A percentile compares a stretch with the other conserved stretches of the same genome.
These are phyloP conservation scores for Phytophthora ohioensis DNA, from an alignment of 352 stramenopile species.

Conservation along the genomic window DNA sequence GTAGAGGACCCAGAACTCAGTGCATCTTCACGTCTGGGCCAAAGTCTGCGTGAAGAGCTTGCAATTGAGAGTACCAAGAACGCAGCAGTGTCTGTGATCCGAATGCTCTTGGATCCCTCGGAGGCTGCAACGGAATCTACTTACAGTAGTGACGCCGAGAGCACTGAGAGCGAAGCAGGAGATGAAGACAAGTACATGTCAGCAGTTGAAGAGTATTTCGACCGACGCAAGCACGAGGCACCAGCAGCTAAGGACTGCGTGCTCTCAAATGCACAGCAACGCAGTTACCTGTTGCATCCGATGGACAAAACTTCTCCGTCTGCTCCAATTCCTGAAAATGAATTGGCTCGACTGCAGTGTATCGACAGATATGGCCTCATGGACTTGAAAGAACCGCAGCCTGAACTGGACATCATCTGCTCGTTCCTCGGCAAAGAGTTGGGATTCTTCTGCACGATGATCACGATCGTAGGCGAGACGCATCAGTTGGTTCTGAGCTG, in stretches of 20 bases:
- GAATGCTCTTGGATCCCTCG: conserved; percentile 36
- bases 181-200: conserved; percentile 41
- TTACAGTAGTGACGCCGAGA: conserved; percentile 18
- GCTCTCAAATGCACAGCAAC: conserved; percentile 47
- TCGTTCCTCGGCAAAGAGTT: conserved; percentile 58
- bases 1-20: conserved; percentile 34
- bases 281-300: conserved; percentile 50
- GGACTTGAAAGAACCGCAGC: conserved; percentile 46
- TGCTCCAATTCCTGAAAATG: conserved; percentile 52
- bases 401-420: conserved; percentile 70
- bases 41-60: conserved; percentile 35
- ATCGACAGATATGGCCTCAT: conserved; percentile 55
- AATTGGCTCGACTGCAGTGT: conserved; percentile 45
- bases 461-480: conserved; percentile 65
- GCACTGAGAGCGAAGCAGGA: conserved; percentile 2
- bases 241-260: conserved; percentile 40
- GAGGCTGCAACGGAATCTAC: conserved; percentile 1
- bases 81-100: conserved; percentile 48
- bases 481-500: conserved; percentile 58
- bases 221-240: conserved; percentile 30
- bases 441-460: conserved; percentile 57
- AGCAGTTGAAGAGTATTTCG: conserved; percentile 46
- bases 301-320: conserved; percentile 29
- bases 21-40: conserved; percentile 18
- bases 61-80: conserved; percentile 34